Evolutionary conservation across 202 grass and related monocot genomes (phyloP).

Genomic region (Dendrocalamus latiflorus): DNA sequence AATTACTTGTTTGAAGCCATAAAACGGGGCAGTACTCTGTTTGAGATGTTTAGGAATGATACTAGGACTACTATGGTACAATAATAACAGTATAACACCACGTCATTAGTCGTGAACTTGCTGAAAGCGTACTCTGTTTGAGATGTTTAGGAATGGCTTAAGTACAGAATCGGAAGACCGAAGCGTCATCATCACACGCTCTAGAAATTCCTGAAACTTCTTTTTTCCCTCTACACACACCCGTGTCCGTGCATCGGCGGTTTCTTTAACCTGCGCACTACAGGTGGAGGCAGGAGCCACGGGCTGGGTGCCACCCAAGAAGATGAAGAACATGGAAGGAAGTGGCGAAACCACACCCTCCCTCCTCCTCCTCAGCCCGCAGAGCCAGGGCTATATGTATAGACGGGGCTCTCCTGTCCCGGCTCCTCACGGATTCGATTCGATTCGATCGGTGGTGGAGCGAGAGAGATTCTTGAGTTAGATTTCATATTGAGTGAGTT

Average conservation of each 20-base stretch:
- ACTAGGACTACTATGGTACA: too few relatives aligned
- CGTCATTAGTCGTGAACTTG: neutral
- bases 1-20: too few relatives aligned
- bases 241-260: neutral
- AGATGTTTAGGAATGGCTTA: neutral
- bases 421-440: neutral
- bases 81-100: too few relatives aligned
- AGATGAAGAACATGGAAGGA: neutral
- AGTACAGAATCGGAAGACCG: neutral
- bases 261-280: neutral
- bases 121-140: too few relatives aligned
- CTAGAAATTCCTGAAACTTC: neutral
- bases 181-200: neutral
- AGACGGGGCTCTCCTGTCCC: neutral
- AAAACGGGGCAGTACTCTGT: too few relatives aligned
- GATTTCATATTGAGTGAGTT: neutral
- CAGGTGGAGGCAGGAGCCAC: conserved; percentile 30
- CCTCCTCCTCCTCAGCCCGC: neutral
- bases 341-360: conserved; percentile 14
- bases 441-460: neutral
- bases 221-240: neutral
- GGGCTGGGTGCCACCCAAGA: conserved; percentile 20
- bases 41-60: too few relatives aligned
- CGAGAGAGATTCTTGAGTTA: neutral
- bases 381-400: conserved; percentile 13